Evolutionary conservation across 441 rosid genomes (phyloP).

Genomic region (Hura crepitans): DNA sequence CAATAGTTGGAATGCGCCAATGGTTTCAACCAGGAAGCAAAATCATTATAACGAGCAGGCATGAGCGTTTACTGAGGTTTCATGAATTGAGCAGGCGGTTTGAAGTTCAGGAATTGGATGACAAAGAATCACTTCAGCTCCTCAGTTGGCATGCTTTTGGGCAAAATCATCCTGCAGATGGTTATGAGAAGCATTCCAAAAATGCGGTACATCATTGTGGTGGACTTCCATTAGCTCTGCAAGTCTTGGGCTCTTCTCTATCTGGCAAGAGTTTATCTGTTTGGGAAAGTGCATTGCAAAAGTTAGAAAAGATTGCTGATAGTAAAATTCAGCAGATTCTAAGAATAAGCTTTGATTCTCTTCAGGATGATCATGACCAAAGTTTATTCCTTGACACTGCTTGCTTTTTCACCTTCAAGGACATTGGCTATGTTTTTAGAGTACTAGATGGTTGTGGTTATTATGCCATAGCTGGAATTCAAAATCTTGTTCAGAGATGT

Average conservation of each 20-base stretch:
- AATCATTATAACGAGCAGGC: conserved; percentile 29
- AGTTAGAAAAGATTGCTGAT: conserved; percentile 30
- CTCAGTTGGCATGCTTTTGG: conserved; percentile 31
- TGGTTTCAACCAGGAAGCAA: conserved; percentile 31
- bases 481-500: conserved; percentile 24
- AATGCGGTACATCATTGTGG: conserved; percentile 11
- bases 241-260: conserved; percentile 27
- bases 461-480: conserved; percentile 19
- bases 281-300: conserved; percentile 39
- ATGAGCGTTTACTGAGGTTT: conserved; percentile 11
- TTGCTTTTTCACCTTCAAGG: conserved; percentile 29
- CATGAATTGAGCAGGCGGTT: conserved; percentile 11
- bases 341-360: conserved; percentile 27
- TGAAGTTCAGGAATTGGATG: conserved; percentile 26
- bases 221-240: conserved; percentile 33
- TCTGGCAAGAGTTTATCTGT: conserved; percentile 19
- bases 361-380: conserved; percentile 23
- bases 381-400: conserved; percentile 29
- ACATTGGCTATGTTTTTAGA: conserved; percentile 14
- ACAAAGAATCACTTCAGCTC: conserved; percentile 25
- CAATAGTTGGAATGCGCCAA: conserved; percentile 18
- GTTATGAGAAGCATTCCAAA: conserved; percentile 9
- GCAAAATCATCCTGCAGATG: conserved; percentile 15
- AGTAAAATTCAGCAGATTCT: conserved; percentile 22
- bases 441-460: conserved; percentile 26